These are phyloP conservation scores for Zymoseptoria crescenta DNA, from an alignment of 2,329 filamentous ascomycete species.

Conservation along the genomic window DNA sequence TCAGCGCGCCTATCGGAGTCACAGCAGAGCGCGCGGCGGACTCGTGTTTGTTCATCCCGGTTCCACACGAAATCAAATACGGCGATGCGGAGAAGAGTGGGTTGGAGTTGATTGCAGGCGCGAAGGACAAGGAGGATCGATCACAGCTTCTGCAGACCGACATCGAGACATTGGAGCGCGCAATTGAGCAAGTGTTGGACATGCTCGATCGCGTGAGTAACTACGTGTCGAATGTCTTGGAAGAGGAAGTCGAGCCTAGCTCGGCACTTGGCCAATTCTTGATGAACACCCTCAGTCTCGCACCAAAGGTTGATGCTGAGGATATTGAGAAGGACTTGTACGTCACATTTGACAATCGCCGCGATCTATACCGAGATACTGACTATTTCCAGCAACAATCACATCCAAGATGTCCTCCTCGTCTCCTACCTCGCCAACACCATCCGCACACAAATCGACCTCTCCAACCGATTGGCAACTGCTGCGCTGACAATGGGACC, in stretches of 20 bases:
- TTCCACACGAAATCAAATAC: slow-evolving; percentile 90
- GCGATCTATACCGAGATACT: slow-evolving; percentile 3
- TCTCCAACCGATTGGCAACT: slow-evolving; percentile 85
- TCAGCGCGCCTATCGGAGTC: slow-evolving; percentile 88
- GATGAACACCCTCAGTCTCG: slow-evolving; percentile 84
- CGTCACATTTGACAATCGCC: slow-evolving; percentile 25
- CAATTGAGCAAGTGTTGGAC: slow-evolving; percentile 77
- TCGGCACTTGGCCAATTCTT: slow-evolving; percentile 91
- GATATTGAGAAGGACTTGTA: slow-evolving; percentile 94
- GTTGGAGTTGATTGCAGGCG: slow-evolving; percentile 75
- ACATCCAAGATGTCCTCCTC: slow-evolving; percentile 97
- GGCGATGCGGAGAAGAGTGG: slow-evolving; percentile 68
- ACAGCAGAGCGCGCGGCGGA: slow-evolving; percentile 91
- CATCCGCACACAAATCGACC: slow-evolving; percentile 96
- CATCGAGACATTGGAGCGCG: slow-evolving; percentile 79
- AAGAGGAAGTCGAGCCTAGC: slow-evolving; percentile 84
- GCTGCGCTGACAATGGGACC: slow-evolving; percentile 43
- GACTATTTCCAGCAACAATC: slow-evolving; percentile 66
- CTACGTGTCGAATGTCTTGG: slow-evolving; percentile 88
- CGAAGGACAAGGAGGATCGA: slow-evolving; percentile 70
- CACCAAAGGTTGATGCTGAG: slow-evolving; percentile 84
- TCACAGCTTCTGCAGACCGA: slow-evolving; percentile 70
- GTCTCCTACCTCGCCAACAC: slow-evolving; percentile 98
- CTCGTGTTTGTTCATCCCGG: slow-evolving; percentile 94
- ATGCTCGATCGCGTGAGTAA: slow-evolving; percentile 86